These are phyloP conservation scores for Puccinia hordei DNA, from an alignment of 1,284 basidiomycete species.

Conservation along the genomic window DNA sequence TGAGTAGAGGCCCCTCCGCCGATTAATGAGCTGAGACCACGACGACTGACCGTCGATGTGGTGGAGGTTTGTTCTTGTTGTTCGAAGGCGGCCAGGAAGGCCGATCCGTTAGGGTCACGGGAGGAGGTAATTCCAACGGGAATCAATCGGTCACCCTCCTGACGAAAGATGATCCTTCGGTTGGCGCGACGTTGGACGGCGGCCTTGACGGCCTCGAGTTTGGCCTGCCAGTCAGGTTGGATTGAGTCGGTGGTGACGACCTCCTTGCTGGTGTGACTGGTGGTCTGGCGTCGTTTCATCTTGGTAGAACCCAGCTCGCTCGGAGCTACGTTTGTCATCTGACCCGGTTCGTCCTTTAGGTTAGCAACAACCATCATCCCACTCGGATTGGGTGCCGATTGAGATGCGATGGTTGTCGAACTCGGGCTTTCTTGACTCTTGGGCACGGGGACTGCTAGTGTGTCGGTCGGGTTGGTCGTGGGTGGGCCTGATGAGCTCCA, in stretches of 20 bases:
- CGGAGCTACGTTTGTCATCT: not conserved
- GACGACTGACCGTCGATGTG: slow-evolving; percentile 42
- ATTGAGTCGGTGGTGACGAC: slow-evolving; percentile 61
- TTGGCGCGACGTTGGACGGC: slow-evolving; percentile 86
- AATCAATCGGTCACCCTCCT: slow-evolving; percentile 93
- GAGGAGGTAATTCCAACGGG: slow-evolving; percentile 83
- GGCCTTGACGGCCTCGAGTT: slow-evolving; percentile 82
- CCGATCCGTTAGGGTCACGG: slow-evolving; percentile 62
- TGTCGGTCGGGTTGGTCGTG: not conserved
- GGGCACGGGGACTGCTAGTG: not conserved
- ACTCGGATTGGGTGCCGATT: slow-evolving; percentile 48
- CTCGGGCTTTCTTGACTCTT: not conserved
- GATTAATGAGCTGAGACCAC: slow-evolving; percentile 28
- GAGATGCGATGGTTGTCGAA: not conserved
- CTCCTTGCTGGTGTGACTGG: slow-evolving; percentile 67
- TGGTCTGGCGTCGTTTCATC: slow-evolving; percentile 32
- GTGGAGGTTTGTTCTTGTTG: slow-evolving; percentile 63
- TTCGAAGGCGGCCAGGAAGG: slow-evolving; percentile 62
- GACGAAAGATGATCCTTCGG: slow-evolving; percentile 94
- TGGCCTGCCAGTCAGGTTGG: slow-evolving; percentile 90
- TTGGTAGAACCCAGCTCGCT: not conserved
- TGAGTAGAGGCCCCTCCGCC: slow-evolving; percentile 42
- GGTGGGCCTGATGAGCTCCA: slow-evolving; percentile 59
- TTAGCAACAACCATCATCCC: not conserved
- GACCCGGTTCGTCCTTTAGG: slow-evolving; percentile 8